Percentiles rank a stretch among this genome's conserved stretches.
Evolutionary conservation across 805 yeast species (phyloP).

Genomic region (Candida koratica): DNA sequence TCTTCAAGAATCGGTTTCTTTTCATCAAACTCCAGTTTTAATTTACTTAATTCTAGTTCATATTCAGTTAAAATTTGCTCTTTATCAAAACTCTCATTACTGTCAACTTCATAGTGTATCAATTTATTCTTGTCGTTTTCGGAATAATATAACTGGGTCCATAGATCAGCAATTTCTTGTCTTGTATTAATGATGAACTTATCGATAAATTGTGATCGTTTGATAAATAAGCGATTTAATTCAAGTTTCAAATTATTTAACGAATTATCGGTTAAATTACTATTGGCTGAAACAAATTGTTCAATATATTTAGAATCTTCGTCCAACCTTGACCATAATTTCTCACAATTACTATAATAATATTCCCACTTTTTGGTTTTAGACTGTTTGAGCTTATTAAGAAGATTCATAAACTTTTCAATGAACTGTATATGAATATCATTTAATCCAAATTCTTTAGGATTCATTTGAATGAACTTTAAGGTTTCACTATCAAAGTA

Average conservation of each 20-base stretch:
- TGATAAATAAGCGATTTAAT: constrained; percentile 50
- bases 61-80: constrained; percentile 62
- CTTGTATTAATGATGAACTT: constrained; percentile 64
- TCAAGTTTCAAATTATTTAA: constrained; percentile 54
- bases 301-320: constrained; percentile 41
- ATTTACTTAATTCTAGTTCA: constrained; percentile 53
- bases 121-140: constrained; percentile 49
- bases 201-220: constrained; percentile 62
- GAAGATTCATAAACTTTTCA: constrained; percentile 25
- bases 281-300: constrained; percentile 43
- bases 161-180: constrained; percentile 52
- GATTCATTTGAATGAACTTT: constrained; percentile 31
- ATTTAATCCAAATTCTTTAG: constrained; percentile 38
- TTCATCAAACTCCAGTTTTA: constrained; percentile 48
- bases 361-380: constrained; percentile 36
- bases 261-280: constrained; percentile 43
- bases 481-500: constrained; percentile 38
- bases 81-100: constrained; percentile 42
- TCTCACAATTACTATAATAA: constrained; percentile 38
- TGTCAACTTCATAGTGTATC: constrained; percentile 28
- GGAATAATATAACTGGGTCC: constrained; percentile 61
- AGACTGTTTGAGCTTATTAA: constrained; percentile 29
- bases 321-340: constrained; percentile 55
- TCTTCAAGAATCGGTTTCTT: constrained; percentile 53
- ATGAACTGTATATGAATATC: constrained; percentile 33